Evolutionary conservation across 257 asterid species (phyloP).

Genomic region (Solanum corneliomulleri): DNA sequence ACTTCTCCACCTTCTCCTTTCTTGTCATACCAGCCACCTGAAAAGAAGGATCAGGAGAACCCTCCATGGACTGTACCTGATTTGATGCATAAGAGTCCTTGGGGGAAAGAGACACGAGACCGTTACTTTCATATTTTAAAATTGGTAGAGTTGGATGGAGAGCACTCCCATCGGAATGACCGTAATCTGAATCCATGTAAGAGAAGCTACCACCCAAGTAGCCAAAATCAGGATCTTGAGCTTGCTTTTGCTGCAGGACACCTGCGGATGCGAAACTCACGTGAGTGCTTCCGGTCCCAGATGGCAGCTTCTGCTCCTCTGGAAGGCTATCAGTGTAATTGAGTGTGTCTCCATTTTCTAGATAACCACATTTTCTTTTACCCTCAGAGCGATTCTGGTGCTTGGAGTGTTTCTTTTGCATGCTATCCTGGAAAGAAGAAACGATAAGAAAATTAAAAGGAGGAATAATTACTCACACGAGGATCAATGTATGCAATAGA

Average conservation of each 20-base stretch:
- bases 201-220: conserved; percentile 27
- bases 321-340: conserved; percentile 19
- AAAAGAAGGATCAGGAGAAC: conserved; percentile 18
- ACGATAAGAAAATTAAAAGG: not conserved
- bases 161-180: conserved; percentile 29
- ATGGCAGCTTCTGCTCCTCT: conserved; percentile 20
- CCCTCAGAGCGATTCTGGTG: conserved; percentile 26
- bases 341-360: conserved; percentile 21
- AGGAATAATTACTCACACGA: not conserved
- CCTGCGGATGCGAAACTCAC: conserved; percentile 19
- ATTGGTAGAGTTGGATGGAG: conserved; percentile 23
- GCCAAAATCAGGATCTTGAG: conserved; percentile 23
- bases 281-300: conserved; percentile 21
- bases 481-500: not conserved
- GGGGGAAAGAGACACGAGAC: conserved; percentile 29
- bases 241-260: conserved; percentile 20
- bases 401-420: conserved; percentile 33
- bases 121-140: conserved; percentile 37
- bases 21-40: conserved; percentile 15
- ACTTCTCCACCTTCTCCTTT: conserved; percentile 26
- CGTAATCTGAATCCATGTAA: conserved; percentile 26
- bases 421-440: conserved; percentile 33
- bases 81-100: conserved; percentile 38
- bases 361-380: conserved; percentile 21
- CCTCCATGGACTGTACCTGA: conserved; percentile 26